Base-by-base conservation (phyloP, 345 rosid genomes). In the Brassica incana region DNA sequence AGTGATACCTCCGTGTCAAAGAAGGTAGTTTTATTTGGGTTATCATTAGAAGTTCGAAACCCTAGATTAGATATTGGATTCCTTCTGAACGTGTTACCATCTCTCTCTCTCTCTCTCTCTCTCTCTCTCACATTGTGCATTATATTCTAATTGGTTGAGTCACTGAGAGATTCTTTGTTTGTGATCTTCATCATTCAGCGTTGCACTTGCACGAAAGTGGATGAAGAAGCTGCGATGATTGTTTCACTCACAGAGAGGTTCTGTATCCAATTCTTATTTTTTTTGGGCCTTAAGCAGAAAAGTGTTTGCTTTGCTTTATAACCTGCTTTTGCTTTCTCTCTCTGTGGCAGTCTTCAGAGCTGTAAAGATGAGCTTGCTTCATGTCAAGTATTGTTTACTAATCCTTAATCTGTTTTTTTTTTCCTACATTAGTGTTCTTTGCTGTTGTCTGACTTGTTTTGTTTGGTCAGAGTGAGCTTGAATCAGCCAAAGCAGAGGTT, bases 191-290 rank as follows among this genome's bases (percentile, higher is more conserved):
- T 40, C 48, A 40, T 40, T 40, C 48, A 40, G 48, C 88, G 80
- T 45, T 85, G 84, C 35, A 52, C 85, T 52, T 85, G 84, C 35
- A 52, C 85, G 4, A 86, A 91, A 76, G 86, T 84, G 48, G 97
- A 90, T 64, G 97, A 93, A 80, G 91, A 36, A 36, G 43, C 43
- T 1, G 90, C 86, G 50, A 93, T 88, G 98, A 89, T 93, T 85
- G 85, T 93, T 81, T 77, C 90, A 50, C 94, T 93, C 67, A 93
- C 92, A 67, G 95, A 89, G 86, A 91, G 98, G 99, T 95, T 30
- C 89, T 12, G 4, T 4, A 40, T 58, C 18, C 50, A 52, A 25
- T 25, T 8, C 27, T 10, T 64, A 20, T 5, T 38, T 11, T 8
- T 45, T 43, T 38, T 12, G 6, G 16, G 56, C n/a, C 2, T 50